Evolutionary conservation across 2,329 filamentous ascomycete species (phyloP).

Genomic region (Xylariaceae sp.): DNA sequence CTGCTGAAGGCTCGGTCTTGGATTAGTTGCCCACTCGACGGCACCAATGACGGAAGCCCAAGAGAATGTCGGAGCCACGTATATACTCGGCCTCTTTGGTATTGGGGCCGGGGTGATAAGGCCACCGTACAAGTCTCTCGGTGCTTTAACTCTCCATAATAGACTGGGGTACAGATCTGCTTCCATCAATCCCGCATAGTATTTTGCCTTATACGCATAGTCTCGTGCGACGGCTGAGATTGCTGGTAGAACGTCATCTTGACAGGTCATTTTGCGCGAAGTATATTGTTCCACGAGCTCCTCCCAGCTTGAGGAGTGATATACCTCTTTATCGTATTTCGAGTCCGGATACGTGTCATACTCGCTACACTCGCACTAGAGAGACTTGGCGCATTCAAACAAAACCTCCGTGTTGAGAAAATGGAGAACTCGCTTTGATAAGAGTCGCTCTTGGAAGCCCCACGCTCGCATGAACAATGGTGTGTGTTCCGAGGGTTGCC

Average conservation of each 20-base stretch:
- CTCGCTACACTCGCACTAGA: slow-evolving; percentile 9
- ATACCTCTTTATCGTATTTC: slow-evolving; percentile 6
- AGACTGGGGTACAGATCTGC: slow-evolving; percentile 2
- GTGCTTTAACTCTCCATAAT: slow-evolving; percentile 3
- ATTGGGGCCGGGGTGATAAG: not conserved
- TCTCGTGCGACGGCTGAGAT: slow-evolving; percentile 6
- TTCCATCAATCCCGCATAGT: slow-evolving; percentile 4
- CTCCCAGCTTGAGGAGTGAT: slow-evolving; percentile 6
- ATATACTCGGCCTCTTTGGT: slow-evolving; percentile 1
- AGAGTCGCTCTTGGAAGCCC: slow-evolving; percentile 7
- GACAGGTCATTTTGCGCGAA: slow-evolving; percentile 5
- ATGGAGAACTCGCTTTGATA: slow-evolving; percentile 8
- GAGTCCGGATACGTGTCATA: slow-evolving; percentile 5
- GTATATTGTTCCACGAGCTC: slow-evolving; percentile 6
- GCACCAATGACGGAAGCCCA: slow-evolving; percentile 3
- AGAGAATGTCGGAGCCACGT: slow-evolving; percentile 4
- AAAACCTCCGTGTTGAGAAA: slow-evolving; percentile 6
- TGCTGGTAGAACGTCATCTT: slow-evolving; percentile 3
- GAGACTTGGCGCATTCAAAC: slow-evolving; percentile 7
- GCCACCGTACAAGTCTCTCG: slow-evolving; percentile 1
- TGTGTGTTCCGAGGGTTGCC: slow-evolving; percentile 4
- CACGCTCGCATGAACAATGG: slow-evolving; percentile 9
- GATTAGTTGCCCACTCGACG: slow-evolving; percentile 5
- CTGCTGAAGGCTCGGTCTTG: not conserved
- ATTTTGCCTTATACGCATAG: slow-evolving; percentile 1